Evolutionary conservation across 139 green algal genomes (phyloP).

Genomic region (Chlorella sp.): DNA sequence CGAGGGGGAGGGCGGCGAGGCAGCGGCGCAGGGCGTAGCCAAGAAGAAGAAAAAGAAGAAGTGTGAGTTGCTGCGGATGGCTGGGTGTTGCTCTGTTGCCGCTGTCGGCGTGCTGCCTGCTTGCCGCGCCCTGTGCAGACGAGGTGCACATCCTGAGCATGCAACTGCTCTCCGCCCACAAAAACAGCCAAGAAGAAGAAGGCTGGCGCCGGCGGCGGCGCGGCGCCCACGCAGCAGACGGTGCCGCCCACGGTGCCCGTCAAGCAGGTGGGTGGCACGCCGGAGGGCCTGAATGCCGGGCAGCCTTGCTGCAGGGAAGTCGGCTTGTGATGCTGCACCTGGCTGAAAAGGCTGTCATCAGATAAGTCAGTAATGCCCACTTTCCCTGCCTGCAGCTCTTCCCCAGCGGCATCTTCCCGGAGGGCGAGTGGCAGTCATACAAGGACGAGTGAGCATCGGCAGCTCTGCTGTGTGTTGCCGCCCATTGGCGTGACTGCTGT

Average conservation of each 20-base stretch:
- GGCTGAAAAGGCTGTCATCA: no score
- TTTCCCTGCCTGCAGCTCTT: slow-evolving; percentile 75
- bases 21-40: slow-evolving; percentile 52
- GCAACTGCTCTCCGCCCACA: background rate
- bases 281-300: no score
- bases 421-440: slow-evolving; percentile 88
- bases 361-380: no score
- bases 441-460: slow-evolving; percentile 64
- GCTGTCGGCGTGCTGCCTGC: no score
- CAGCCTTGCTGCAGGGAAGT: no score
- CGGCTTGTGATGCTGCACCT: no score
- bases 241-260: slow-evolving; percentile 90
- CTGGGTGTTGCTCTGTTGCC: background rate
- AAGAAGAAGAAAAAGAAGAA: slow-evolving; percentile 53
- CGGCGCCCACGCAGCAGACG: slow-evolving; percentile 76
- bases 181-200: slow-evolving; percentile 39
- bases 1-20: slow-evolving; percentile 38
- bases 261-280: background rate
- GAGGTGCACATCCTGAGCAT: no score
- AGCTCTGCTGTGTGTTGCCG: background rate
- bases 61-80: slow-evolving; percentile 18
- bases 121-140: no score
- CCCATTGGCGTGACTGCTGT: background rate
- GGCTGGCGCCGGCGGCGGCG: slow-evolving; percentile 11
- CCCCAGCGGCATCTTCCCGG: slow-evolving; percentile 77